Evolutionary conservation across 179 eudicot genomes (phyloP), one percentile per base, ranked within the genome.

Genomic region (Corrigiola litoralis): DNA sequence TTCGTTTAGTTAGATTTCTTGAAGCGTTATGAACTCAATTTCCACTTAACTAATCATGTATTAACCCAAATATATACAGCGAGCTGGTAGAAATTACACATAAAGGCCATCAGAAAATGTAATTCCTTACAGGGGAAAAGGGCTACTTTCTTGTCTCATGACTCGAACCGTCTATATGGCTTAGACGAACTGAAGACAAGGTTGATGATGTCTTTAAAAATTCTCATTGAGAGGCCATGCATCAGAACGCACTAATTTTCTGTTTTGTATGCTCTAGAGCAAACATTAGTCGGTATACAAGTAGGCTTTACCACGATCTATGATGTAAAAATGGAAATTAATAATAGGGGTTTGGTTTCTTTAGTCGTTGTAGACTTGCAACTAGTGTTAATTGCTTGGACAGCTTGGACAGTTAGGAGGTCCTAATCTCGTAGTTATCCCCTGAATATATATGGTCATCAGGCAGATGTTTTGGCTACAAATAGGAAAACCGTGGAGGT

Each of bases 301-400:
- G 80, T 80, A 46, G 87, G 85, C 29, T 75, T 79, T 72, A 50
- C 78, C 36, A 60, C 68, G 46, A 77, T 72, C 65, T 88, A 77
- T 75, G 87, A 82, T 65, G 67, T 95, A 64, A 69, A 61, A 57
- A 70, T 72, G 65, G 90, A 85, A 62, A 61, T 62, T 71, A 48
- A 71, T 29, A 68, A 67, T 58, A 95, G 88, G 48, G 97, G 92
- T 59, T 72, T 33, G 33, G 96, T 80, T 65, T 88, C 99, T 51
- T 69, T 82, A n/a, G 44, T 75, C 63, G 97, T 84, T 66, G n/a
- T n/a, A n/a, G n/a, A n/a, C n/a, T n/a, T n/a, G 96, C 97, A 53
- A 96, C 92, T 68, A 90, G 86, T 61, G 70, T 95, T 81, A 95
- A 88, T 75, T 84, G 88, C 80, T 75, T 87, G 76, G 99, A 88